Conservation (phyloP, 257 asterid genomes). For the Ocimum tenuiflorum region DNA sequence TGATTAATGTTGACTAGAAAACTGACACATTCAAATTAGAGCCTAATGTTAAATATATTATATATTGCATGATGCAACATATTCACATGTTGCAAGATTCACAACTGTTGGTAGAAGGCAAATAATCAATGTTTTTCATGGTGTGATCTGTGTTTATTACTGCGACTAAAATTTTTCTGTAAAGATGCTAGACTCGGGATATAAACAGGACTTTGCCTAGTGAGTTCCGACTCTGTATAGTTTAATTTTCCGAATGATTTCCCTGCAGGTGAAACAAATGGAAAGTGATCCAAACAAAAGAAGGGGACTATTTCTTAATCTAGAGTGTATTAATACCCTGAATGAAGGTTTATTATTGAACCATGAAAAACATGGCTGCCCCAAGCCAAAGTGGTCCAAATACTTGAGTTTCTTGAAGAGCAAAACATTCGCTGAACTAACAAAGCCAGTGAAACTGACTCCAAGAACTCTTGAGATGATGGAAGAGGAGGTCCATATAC, state of each 20-base stretch:
- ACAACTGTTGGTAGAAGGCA: not conserved
- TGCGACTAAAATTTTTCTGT: no score
- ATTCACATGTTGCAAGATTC: not conserved
- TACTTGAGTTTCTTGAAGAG: conserved; percentile 83
- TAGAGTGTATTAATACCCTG: conserved; percentile 76
- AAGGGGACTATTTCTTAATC: conserved; percentile 52
- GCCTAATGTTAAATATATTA: no score
- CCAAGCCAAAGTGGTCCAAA: conserved; percentile 78
- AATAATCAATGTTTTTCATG: not conserved
- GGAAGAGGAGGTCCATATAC: conserved; percentile 49
- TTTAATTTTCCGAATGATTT: not conserved
- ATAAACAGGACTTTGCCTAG: not conserved
- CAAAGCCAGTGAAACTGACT: conserved; percentile 55
- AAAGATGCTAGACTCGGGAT: no score
- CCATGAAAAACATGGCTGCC: conserved; percentile 73
- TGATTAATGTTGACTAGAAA: no score
- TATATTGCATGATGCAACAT: no score
- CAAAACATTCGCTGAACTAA: conserved; percentile 64
- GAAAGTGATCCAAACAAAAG: conserved; percentile 56
- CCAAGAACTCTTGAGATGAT: conserved; percentile 56
- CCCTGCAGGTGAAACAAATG: conserved; percentile 56
- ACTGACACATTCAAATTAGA: no score
- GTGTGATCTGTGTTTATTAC: no score
- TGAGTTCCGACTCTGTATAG: not conserved
- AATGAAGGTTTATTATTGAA: conserved; percentile 79